These are phyloP conservation scores for Scolecobasidium constrictum DNA, from an alignment of 2,329 filamentous ascomycete species.

Conservation along the genomic window DNA sequence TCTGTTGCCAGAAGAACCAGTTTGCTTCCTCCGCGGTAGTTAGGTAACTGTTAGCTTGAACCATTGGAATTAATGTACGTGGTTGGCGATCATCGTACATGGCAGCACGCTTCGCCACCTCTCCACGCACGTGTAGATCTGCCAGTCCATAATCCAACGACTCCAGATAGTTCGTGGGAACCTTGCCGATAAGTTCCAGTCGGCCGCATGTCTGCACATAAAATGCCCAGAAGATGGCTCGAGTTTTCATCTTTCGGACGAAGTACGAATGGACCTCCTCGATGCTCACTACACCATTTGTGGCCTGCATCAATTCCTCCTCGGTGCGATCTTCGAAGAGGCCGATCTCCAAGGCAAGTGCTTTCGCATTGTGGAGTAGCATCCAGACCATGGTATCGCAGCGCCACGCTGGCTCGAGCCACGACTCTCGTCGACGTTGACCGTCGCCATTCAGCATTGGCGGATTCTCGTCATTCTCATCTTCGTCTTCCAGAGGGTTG, in stretches of 20 bases:
- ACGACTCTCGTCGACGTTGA: constrained; percentile 45
- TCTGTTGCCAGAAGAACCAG: constrained; percentile 63
- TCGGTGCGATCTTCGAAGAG: constrained; percentile 89
- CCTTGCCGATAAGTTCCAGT: constrained; percentile 87
- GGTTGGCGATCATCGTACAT: neutral
- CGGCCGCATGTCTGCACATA: constrained; percentile 88
- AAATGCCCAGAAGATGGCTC: constrained; percentile 80
- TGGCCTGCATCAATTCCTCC: constrained; percentile 36
- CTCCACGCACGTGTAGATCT: neutral
- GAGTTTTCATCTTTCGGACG: constrained; percentile 68
- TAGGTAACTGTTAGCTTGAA: neutral
- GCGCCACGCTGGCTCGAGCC: constrained; percentile 92
- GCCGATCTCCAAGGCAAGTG: constrained; percentile 83
- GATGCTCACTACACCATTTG: constrained; percentile 23
- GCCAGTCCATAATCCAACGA: constrained; percentile 27
- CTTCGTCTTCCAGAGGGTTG: constrained; percentile 42
- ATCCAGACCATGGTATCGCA: constrained; percentile 95
- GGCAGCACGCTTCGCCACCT: constrained; percentile 1
- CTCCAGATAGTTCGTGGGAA: constrained; percentile 44
- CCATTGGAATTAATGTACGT: neutral
- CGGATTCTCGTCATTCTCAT: constrained; percentile 8
- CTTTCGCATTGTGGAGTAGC: constrained; percentile 82
- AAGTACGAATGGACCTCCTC: constrained; percentile 65
- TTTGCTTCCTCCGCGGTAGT: neutral
- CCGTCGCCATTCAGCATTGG: constrained; percentile 47